Evolutionary conservation across 805 yeast species (phyloP).

Genomic region (Metschnikowia orientalis): DNA sequence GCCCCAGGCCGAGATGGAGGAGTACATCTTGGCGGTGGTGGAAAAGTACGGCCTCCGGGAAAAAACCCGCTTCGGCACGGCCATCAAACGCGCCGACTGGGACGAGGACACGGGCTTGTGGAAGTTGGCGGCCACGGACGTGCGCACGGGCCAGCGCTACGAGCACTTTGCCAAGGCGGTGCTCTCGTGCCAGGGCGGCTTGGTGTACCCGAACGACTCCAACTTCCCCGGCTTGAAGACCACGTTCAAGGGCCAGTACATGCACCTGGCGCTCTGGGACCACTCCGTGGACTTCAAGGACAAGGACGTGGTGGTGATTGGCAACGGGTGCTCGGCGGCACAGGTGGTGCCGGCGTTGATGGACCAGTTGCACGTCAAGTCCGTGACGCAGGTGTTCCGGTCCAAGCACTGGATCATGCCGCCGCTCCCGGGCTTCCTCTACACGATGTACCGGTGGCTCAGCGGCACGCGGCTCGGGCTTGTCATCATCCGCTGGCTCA

Average conservation of each 20-base stretch:
- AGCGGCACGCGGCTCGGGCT: constrained; percentile 28
- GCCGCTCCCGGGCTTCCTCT: constrained; percentile 27
- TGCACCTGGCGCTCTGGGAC: constrained; percentile 41
- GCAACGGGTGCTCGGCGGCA: constrained; percentile 42
- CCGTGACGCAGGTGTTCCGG: constrained; percentile 31
- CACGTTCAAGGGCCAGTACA: constrained; percentile 32
- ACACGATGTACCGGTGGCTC: constrained; percentile 20
- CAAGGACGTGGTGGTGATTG: constrained; percentile 36
- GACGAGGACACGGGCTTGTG: constrained; percentile 25
- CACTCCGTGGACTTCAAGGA: constrained; percentile 29
- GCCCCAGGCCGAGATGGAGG: constrained; percentile 41
- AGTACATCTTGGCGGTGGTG: constrained; percentile 33
- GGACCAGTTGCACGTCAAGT: constrained; percentile 22
- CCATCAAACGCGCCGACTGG: constrained; percentile 20
- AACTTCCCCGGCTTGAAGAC: constrained; percentile 31
- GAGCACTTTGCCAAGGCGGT: constrained; percentile 29
- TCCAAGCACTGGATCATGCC: constrained; percentile 39
- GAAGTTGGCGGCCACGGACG: constrained; percentile 25
- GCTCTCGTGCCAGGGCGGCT: constrained; percentile 31
- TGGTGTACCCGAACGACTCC: constrained; percentile 33
- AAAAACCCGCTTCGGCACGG: constrained; percentile 22
- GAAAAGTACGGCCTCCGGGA: constrained; percentile 24
- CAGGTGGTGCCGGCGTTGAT: constrained; percentile 38
- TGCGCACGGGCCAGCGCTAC: constrained; percentile 27
- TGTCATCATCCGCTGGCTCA: constrained; percentile 25